Evolutionary conservation across 2,329 filamentous ascomycete species (phyloP), one percentile per base, ranked within the genome.

Genomic region (Xylaria arbuscula): DNA sequence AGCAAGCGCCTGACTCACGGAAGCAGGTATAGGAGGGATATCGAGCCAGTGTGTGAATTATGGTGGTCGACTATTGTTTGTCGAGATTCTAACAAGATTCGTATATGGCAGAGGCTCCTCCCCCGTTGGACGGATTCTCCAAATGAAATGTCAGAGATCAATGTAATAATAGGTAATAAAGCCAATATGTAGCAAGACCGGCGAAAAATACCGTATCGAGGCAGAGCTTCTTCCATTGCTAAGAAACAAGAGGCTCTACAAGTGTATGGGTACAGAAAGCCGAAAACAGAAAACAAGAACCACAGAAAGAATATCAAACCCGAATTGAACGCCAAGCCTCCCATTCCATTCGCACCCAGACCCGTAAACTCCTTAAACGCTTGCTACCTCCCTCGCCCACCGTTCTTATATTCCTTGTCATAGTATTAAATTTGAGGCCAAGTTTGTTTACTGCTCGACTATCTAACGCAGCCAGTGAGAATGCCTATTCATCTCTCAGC

Each of bases 251-350:
- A 66, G 53, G 45, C 51, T 65, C 57, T 64, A 60, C 53, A 47
- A 28, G 55, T 59, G 48, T 73, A 70, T 71, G 66, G 10, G 7
- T 73, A 72, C 72, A 73, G 62, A 67, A 48, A 64, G 40, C 47
- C 58, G 54, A 54, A 63, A 66, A 45, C 38, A 50, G 34, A 58
- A 66, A 68, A 34, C 28, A 54, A 11, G n/a, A n/a, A 9, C 28
- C 62, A 64, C 61, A 19, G 32, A 42, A 40, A 56, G 42, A 68
- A 59, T 48, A 55, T 11, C 53, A 47, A 55, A 55, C 15, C 62
- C 45, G 6, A 45, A 53, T 32, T 38, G 17, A 51, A 24, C 36
- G 34, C 45, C 57, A 56, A 38, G 11, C 47, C 50, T 38, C 11
- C 22, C 15, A 40, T 57, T 19, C 19, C 47, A 47, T 5, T 45